Conservation (phyloP, 257 asterid species). For the Solanum tacnaense region DNA sequence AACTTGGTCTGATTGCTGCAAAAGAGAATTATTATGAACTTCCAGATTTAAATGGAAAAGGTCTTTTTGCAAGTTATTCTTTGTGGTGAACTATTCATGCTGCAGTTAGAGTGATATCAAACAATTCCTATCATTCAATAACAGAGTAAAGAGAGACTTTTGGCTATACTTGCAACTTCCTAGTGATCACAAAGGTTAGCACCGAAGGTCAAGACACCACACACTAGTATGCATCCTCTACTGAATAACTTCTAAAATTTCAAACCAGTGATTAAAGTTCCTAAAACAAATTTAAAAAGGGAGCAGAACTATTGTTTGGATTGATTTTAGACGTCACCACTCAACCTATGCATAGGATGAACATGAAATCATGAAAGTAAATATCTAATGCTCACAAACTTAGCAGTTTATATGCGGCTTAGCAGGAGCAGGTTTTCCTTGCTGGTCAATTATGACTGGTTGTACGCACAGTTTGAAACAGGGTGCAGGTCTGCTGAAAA, state of each 20-base stretch:
- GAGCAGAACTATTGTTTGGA: not conserved
- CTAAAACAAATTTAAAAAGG: not conserved
- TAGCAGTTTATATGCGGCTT: not conserved
- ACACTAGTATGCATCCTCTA: not conserved
- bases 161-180: not conserved
- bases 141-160: not conserved
- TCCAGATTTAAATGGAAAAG: not conserved
- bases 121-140: not conserved
- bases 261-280: not conserved
- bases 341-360: not conserved
- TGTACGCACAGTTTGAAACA: not conserved
- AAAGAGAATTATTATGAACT: not conserved
- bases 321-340: not conserved
- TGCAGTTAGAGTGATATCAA: not conserved
- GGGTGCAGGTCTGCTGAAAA: not conserved
- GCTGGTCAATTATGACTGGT: not conserved
- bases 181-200: not conserved
- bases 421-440: not conserved
- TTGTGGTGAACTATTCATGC: not conserved
- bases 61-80: not conserved
- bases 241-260: not conserved
- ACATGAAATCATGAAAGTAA: not conserved
- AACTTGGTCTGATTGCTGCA: constrained; percentile 60
- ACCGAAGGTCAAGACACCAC: not conserved
- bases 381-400: not conserved